phyloP scores from a whole-genome alignment of 1,284 basidiomycete genomes.

The Trichosporon ovoides region DNA sequence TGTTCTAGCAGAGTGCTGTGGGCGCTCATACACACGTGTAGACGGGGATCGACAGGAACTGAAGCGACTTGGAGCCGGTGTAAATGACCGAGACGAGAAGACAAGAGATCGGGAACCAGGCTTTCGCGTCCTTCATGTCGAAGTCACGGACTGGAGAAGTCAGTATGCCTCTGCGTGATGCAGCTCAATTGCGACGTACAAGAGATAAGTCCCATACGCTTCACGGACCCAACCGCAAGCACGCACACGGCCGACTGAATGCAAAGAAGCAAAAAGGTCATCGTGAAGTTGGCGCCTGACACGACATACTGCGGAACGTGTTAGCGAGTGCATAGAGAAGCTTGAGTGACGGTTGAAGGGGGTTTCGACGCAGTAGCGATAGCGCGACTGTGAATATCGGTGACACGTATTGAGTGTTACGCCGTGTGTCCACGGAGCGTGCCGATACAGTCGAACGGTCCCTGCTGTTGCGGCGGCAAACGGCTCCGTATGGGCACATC shows the following conservation, averaged over 20 bases:
- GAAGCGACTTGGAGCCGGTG: constrained; percentile 94
- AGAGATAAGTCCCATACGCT: constrained; percentile 75
- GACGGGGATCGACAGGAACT: constrained; percentile 86
- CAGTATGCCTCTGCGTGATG: neutral
- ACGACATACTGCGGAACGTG: constrained; percentile 70
- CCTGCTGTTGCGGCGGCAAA: neutral
- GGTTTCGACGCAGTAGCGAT: neutral
- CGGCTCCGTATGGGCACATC: neutral
- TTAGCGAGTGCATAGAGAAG: neutral
- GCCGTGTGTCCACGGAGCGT: neutral
- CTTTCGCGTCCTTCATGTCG: constrained; percentile 75
- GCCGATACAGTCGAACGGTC: neutral
- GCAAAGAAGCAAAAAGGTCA: constrained; percentile 91
- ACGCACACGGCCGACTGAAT: constrained; percentile 89
- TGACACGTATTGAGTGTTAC: neutral
- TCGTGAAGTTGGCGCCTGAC: constrained; percentile 86
- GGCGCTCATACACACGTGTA: constrained; percentile 58
- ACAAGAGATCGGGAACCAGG: constrained; percentile 92
- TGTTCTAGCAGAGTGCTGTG: neutral
- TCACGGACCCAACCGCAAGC: constrained; percentile 66
- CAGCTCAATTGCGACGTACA: constrained; percentile 44
- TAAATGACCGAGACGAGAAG: constrained; percentile 93
- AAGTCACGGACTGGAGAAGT: constrained; percentile 63
- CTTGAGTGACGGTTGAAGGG: neutral
- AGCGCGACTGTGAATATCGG: neutral